Percentiles rank a stretch among this genome's conserved stretches.
Evolutionary conservation across 2,329 filamentous ascomycete species (phyloP).

Genomic region (Beauveria scarabaeidicola): DNA sequence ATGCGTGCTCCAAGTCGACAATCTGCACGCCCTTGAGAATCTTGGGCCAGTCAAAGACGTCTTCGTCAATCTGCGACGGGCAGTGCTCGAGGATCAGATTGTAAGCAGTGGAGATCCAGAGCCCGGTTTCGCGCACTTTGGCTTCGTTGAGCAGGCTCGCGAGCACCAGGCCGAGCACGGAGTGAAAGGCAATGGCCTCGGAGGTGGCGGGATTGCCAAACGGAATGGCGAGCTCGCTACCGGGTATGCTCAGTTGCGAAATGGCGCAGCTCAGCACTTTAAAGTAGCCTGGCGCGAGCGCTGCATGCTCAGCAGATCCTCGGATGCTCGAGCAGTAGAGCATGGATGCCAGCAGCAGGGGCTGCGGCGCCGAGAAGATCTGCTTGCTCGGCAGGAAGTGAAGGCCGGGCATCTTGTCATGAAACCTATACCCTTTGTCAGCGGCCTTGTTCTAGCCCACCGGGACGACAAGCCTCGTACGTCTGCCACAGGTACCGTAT

Average conservation of each 20-base stretch:
- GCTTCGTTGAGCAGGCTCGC: conserved; percentile 33
- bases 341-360: conserved; percentile 34
- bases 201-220: conserved; percentile 17
- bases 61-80: conserved; percentile 28
- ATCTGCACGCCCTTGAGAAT: conserved; percentile 32
- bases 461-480: neutral
- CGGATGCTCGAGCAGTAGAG: conserved; percentile 32
- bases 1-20: conserved; percentile 35
- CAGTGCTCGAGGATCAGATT: conserved; percentile 33
- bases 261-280: conserved; percentile 30
- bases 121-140: conserved; percentile 32
- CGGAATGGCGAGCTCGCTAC: conserved; percentile 19
- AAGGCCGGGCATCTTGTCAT: conserved; percentile 34
- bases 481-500: conserved; percentile 28
- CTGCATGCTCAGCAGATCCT: conserved; percentile 25
- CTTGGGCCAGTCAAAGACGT: conserved; percentile 31
- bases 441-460: neutral
- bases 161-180: conserved; percentile 32
- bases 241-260: conserved; percentile 30
- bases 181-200: conserved; percentile 34
- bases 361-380: conserved; percentile 32
- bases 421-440: conserved; percentile 26
- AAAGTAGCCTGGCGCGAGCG: conserved; percentile 30
- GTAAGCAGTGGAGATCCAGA: conserved; percentile 36
- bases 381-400: conserved; percentile 36